Evolutionary conservation across 75 land plant species (phyloP).

Genomic region (Pinus taeda): DNA sequence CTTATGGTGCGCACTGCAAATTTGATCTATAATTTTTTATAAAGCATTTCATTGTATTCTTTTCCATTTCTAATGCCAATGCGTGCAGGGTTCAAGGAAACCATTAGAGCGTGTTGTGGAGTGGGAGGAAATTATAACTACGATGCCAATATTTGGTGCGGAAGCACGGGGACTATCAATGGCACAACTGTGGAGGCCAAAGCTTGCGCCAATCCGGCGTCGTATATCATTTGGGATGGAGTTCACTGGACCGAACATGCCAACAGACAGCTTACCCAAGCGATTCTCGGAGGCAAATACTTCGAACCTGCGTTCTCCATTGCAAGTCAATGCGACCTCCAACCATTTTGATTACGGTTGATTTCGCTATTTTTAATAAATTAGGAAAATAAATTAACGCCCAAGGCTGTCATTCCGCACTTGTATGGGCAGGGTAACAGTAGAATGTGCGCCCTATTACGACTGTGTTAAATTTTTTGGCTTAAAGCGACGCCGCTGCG

Average conservation of each 20-base stretch:
- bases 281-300: slow-evolving; percentile 47
- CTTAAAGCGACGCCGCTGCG: too few relatives aligned
- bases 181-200: slow-evolving; percentile 32
- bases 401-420: too few relatives aligned
- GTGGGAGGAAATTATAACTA: slow-evolving; percentile 71
- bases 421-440: too few relatives aligned
- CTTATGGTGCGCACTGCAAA: too few relatives aligned
- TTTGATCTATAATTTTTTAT: too few relatives aligned
- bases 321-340: slow-evolving; percentile 38
- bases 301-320: slow-evolving; percentile 64
- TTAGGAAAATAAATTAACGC: too few relatives aligned
- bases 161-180: slow-evolving; percentile 34
- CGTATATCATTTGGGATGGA: slow-evolving; percentile 90
- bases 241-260: slow-evolving; percentile 78
- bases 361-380: too few relatives aligned
- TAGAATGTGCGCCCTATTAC: too few relatives aligned
- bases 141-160: slow-evolving; percentile 45
- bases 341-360: too few relatives aligned
- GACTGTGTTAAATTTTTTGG: too few relatives aligned
- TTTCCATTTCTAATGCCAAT: too few relatives aligned
- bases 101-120: slow-evolving; percentile 56
- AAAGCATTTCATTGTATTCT: too few relatives aligned
- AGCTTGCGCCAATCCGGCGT: slow-evolving; percentile 61
- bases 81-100: slow-evolving; percentile 46
- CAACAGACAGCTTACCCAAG: slow-evolving; percentile 37